Evolutionary conservation across 2,329 filamentous ascomycete species (phyloP).

Genomic region (Fusarium xyrophilum): DNA sequence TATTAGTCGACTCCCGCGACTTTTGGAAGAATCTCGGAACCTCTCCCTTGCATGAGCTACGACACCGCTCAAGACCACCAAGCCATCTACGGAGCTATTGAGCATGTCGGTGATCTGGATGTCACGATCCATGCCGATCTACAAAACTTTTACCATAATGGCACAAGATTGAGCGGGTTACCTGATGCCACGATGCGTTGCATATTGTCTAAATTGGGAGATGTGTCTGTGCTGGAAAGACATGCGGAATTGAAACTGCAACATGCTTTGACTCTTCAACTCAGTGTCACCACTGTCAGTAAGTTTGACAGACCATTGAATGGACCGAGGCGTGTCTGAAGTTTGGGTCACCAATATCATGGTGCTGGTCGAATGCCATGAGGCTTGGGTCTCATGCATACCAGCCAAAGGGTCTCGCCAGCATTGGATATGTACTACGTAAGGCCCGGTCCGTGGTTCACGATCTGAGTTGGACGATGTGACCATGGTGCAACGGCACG

Average conservation of each 20-base stretch:
- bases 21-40: slow-evolving; percentile 5
- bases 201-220: slow-evolving; percentile 19
- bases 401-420: slow-evolving; percentile 2
- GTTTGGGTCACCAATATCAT: not conserved
- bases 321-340: not conserved
- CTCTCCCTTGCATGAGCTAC: slow-evolving; percentile 31
- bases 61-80: slow-evolving; percentile 18
- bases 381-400: slow-evolving; percentile 6
- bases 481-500: slow-evolving; percentile 17
- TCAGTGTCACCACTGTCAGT: not conserved
- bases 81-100: slow-evolving; percentile 1
- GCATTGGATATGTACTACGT: slow-evolving; percentile 6
- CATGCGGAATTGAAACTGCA: not conserved
- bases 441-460: slow-evolving; percentile 1
- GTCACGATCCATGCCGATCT: slow-evolving; percentile 25
- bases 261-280: slow-evolving; percentile 4
- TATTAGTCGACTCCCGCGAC: slow-evolving; percentile 12
- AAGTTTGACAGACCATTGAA: not conserved
- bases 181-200: slow-evolving; percentile 3
- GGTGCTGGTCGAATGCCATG: slow-evolving; percentile 1
- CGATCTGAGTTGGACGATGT: slow-evolving; percentile 25
- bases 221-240: slow-evolving; percentile 10
- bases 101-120: slow-evolving; percentile 16
- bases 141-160: not conserved
- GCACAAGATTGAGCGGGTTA: slow-evolving; percentile 8